These are phyloP conservation scores for Kluyveromyces marxianus DNA, from an alignment of 1,139 yeast species.

Conservation along the genomic window DNA sequence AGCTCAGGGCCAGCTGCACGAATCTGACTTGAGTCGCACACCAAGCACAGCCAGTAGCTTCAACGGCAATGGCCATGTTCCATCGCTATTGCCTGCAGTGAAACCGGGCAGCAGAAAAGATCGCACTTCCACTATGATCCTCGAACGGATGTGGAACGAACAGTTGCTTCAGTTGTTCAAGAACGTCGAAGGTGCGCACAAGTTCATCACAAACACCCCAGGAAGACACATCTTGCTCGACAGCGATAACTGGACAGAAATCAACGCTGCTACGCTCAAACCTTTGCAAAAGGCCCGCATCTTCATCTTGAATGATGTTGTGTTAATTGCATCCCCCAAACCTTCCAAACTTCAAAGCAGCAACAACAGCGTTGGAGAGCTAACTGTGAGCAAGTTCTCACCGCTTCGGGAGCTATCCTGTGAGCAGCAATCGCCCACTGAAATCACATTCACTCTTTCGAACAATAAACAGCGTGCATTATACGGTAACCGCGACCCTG, in stretches of 20 bases:
- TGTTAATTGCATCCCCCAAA: slow-evolving; percentile 65
- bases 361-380: slow-evolving; percentile 21
- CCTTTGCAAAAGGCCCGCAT: slow-evolving; percentile 71
- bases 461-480: slow-evolving; percentile 14
- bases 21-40: slow-evolving; percentile 3
- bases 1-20: slow-evolving; percentile 6
- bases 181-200: slow-evolving; percentile 87
- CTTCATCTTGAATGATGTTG: slow-evolving; percentile 68
- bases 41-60: slow-evolving; percentile 8
- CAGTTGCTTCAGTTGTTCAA: slow-evolving; percentile 67
- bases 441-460: slow-evolving; percentile 25
- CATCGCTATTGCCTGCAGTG: slow-evolving; percentile 21
- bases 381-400: slow-evolving; percentile 77
- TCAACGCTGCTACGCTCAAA: slow-evolving; percentile 83
- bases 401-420: slow-evolving; percentile 57
- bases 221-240: slow-evolving; percentile 80
- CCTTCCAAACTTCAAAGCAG: slow-evolving; percentile 29
- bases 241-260: slow-evolving; percentile 80
- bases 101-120: slow-evolving; percentile 36
- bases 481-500: slow-evolving; percentile 51
- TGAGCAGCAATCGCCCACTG: slow-evolving; percentile 23
- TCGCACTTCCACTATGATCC: slow-evolving; percentile 60
- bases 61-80: background rate
- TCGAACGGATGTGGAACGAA: slow-evolving; percentile 75
- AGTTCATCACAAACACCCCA: slow-evolving; percentile 64